Base-by-base conservation (phyloP, 1,139 yeast genomes). In the Pichia sp. region DNA sequence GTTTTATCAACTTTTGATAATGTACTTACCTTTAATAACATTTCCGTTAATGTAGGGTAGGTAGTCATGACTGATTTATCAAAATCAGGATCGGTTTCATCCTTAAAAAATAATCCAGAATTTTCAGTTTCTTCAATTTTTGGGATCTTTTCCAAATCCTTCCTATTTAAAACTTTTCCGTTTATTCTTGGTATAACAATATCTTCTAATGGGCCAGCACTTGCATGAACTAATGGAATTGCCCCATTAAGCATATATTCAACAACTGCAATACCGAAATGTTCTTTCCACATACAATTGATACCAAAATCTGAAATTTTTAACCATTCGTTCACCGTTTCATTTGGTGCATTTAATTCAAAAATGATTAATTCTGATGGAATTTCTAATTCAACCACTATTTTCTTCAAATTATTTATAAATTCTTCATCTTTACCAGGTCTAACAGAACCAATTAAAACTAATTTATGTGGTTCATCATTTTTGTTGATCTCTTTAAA, bases 241-340 rank as follows among this genome's bases (percentile, higher is more conserved):
- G 85, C 74, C 0, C 97, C 97, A 44, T 87, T 77, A 2, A 94
- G 82, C 68, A 86, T 72, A 60, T 90, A 90, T 64, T 94, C 99
- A 8, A 92, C 98, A 7, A 92, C 94, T 2, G 96, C 95, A 59
- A 94, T 94, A 22, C 99, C 99, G 62, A 94, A 94, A 67, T 94
- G 99, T 67, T 94, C 99, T 64, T 94, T 92, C 98, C 98, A 94
- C 99, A 94, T 94, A 27, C 96, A 92, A 59, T 94, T 90, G 40
- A 92, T 70, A 4, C 98, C 98, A 56, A 78, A 81, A 34, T 80
- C 78, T 2, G 90, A 78, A 8, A 64, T 66, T n/a, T 70, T 59
- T 38, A 94, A 68, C 51, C 76, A 73, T 30, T 65, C 58, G 37
- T 76, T 69, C 22, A 94, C 80, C 27, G 71, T 74, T 2, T 69